Conservation (phyloP, 345 rosid genomes). For the Aquilaria sinensis region DNA sequence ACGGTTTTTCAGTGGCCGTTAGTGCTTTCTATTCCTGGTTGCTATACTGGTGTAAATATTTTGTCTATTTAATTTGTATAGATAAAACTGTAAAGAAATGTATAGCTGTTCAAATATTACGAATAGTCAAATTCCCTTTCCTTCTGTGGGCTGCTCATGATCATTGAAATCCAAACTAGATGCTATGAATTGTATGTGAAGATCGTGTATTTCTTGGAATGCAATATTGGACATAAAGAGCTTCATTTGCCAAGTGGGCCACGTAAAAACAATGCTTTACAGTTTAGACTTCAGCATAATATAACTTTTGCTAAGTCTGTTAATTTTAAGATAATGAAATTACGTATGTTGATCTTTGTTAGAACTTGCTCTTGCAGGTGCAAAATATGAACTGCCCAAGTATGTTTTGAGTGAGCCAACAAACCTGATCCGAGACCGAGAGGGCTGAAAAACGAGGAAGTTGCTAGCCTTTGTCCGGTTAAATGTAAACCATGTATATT, state of each 20-base stretch:
- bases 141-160: no score
- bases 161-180: no score
- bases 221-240: no score
- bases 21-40: not conserved
- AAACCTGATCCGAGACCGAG: conserved; percentile 50
- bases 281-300: not conserved
- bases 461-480: conserved; percentile 1
- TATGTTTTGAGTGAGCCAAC: conserved; percentile 89
- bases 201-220: no score
- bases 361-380: conserved; percentile 45
- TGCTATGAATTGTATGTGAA: no score
- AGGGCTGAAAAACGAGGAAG: conserved; percentile 23
- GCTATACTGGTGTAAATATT: not conserved
- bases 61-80: not conserved
- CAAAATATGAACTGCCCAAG: conserved; percentile 91
- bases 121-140: no score
- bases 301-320: not conserved
- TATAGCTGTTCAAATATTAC: no score
- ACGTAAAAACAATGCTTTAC: no score
- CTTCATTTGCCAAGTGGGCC: no score
- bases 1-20: not conserved
- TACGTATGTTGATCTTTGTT: no score
- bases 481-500: conserved; percentile 26
- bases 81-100: no score
- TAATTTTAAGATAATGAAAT: not conserved